Evolutionary conservation across 2,329 filamentous ascomycete genomes (phyloP), one percentile per base, ranked within the genome.

Genomic region (Penicillium sp.): DNA sequence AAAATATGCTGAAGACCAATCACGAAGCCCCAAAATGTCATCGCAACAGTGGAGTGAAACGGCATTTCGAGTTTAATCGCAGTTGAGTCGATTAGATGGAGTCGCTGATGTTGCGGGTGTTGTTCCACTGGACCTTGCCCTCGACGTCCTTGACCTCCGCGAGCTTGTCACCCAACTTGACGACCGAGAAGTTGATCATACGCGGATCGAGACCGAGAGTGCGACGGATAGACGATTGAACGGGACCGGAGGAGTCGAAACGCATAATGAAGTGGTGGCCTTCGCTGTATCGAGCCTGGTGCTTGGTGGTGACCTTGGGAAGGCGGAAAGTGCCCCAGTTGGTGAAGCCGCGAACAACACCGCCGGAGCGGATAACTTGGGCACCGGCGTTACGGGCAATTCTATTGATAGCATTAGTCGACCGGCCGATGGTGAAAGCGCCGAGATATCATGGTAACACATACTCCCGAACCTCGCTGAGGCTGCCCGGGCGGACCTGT

Each of bases 181-280:
- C 92, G 59, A 93, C 87, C 26, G 87, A 88, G 68, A 93, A 89
- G 58, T 92, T 86, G 62, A 99, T 90, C 86, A 98, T 90, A 56
- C 95, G 83, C 42, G 95, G 93, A 78, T 99, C 95, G 65, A 96
- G 82, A 50, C 86, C 84, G 64, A 99, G 82, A 19, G 90, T 93
- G 59, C 83, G 83, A 60, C 88, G 84, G 42, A 99, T 84, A 44
- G 87, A 82, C 64, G 90, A 80, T 77, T 98, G 93, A 8, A 90
- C 88, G 50, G 81, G 76, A 8, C 87, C 85, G 58, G 88, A 89
- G 55, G 89, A 80, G 75, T 99, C 95, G 82, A 96, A 99, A 68
- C 95, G 91, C 90, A 99, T 91, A 71, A 96, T 90, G 77, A 99
- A 99, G 83, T 99, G 96, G 81, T 98, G 93, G 54, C 95, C 95